Base-by-base conservation (phyloP, 768 basidiomycete species). In the Lactarius tabidus region DNA sequence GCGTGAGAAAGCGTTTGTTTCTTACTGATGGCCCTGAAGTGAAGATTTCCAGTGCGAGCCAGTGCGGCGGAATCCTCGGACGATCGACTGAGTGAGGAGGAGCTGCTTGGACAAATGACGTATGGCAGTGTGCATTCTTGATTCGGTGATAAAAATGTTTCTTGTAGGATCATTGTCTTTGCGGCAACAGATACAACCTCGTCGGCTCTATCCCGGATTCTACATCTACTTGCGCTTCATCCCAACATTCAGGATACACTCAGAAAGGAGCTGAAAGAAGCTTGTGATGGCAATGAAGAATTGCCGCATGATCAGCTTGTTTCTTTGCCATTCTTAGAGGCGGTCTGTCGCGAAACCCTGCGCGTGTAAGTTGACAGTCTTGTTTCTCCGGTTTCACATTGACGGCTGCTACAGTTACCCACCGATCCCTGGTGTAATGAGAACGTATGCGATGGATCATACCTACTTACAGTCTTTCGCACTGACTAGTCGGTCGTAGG, bases 81-180 rank as follows among this genome's bases (percentile, higher is more conserved):
- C 23, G 72, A 72, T 45, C 63, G 60, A 35, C 57, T 72, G 1
- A 57, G 69, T 1, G 74, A 73, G 18, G 72, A 75, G 31, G 79
- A 81, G 66, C 61, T 83, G 0, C 66, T 79, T 8, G 81, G 71
- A 0, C 81, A 82, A 39, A 74, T 75, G 68, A 71, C 72, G 76
- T 70, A 45, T 28, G 69, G 7, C 15, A 6, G 35, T 3, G 17
- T n/a, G 18, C 9, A n/a, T 20, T 54, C 51, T 7, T 6, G 33
- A 23, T 36, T 54, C 33, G 20, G 26, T 36, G 28, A 14, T 14
- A 12, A 18, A 23, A 17, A 53, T 36, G 29, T 41, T 6, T 53
- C 7, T 8, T n/a, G 20, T 53, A 69, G 67, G 20, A 64, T 62
- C 35, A 53, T 69, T 3, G 15, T 68, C 7, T 53, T 69, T 15